Evolutionary conservation across 116 monocot genomes (phyloP), one percentile per base, ranked within the genome.

Genomic region (Iris pallida): DNA sequence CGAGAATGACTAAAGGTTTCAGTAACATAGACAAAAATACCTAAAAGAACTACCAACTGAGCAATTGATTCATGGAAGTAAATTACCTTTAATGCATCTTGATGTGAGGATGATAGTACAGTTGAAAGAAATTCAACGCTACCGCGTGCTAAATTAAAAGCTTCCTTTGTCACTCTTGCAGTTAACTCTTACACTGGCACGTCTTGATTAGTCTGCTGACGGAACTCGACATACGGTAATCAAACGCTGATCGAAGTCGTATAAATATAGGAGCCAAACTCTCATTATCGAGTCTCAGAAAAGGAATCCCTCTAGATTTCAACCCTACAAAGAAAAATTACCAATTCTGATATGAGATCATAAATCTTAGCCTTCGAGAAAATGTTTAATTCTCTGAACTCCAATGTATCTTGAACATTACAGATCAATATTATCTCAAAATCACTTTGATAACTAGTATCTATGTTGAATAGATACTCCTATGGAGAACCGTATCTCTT

Each of bases 51-150:
- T 30, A 30, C 30, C n/a, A 30, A 30, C 30, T 30, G 30, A 0
- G 3, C 30, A 30, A 30, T 30, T 30, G 30, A 30, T 30, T 30
- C 30, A 30, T 30, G 30, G 30, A 61, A 61, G 17, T 10, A 43
- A 40, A 61, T 15, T 61, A 92, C 92, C 89, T 83, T 16, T 40
- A 86, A 61, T 48, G 66, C 88, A 59, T 88, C 92, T 71, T 88
- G 81, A 42, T 83, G 92, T 17, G 92, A 88, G 49, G 92, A 92
- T 2, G 92, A 83, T 42, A 93, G 53, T 57, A 93, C 88, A 4
- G 89, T 89, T 52, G 89, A 84, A 47, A 93, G 93, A 68, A 93
- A 89, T 61, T 93, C 86, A 5, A 89, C 59, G 55, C 86, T 84
- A 55, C 89, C 89, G 4, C 79, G 81, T 61, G 93, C 83, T 10